phyloP scores from a whole-genome alignment of 208 protist genomes.

The Trypanosoma vivax region DNA sequence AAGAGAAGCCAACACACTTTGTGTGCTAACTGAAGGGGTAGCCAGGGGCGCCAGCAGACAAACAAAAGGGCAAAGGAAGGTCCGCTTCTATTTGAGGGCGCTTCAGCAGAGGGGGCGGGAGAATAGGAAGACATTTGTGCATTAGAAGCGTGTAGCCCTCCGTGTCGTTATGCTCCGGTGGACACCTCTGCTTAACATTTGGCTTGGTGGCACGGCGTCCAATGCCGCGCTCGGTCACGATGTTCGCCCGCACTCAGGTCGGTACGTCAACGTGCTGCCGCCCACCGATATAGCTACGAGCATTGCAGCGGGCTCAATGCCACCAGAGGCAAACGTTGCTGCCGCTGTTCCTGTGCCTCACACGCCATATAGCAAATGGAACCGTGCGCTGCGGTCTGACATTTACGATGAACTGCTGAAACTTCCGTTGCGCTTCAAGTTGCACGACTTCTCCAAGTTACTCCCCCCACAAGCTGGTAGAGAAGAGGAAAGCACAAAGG shows the following conservation, averaged over 20 bases:
- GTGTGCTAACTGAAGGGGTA: too few species aligned
- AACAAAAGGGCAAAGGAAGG: too few species aligned
- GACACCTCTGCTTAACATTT: constrained; percentile 25
- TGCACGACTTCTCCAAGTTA: constrained; percentile 68
- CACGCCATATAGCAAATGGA: constrained; percentile 37
- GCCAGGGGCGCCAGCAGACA: too few species aligned
- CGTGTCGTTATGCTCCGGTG: constrained; percentile 30
- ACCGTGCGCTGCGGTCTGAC: constrained; percentile 49
- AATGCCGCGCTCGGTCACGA: constrained; percentile 54
- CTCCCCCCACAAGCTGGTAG: constrained; percentile 10
- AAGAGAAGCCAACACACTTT: too few species aligned
- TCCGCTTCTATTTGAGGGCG: too few species aligned
- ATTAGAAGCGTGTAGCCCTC: neutral
- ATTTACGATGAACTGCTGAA: constrained; percentile 88
- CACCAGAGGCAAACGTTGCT: constrained; percentile 28
- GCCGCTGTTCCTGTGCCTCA: constrained; percentile 24
- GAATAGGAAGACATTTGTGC: neutral
- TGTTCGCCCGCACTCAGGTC: constrained; percentile 31
- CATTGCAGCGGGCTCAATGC: constrained; percentile 21
- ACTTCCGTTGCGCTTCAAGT: constrained; percentile 68
- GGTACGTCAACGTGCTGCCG: constrained; percentile 73
- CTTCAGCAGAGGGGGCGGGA: neutral
- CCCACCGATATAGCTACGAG: constrained; percentile 23
- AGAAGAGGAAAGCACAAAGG: neutral
- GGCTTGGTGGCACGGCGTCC: constrained; percentile 60